Conservation (phyloP, 176 grass and related monocot genomes). For the Pharus latifolius region DNA sequence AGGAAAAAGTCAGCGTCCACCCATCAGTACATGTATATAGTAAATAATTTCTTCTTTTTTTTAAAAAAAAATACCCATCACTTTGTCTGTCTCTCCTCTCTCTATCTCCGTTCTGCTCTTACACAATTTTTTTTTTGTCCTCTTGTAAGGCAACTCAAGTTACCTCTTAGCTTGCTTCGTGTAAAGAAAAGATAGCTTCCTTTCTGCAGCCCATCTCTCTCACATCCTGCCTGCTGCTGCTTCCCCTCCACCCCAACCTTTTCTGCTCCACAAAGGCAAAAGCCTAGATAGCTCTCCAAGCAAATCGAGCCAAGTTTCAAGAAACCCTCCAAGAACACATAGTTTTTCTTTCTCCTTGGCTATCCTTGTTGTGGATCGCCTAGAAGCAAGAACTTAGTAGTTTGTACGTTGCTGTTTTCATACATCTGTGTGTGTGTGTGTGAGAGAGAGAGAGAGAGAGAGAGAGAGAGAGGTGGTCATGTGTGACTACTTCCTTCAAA, state of each 20-base stretch:
- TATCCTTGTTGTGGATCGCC: not conserved
- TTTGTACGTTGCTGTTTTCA: not conserved
- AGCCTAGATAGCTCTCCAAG: conserved; percentile 17
- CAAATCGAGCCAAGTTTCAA: conserved; percentile 16
- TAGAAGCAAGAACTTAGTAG: not conserved
- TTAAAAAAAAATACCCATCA: not conserved
- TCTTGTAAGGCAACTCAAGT: conserved; percentile 51
- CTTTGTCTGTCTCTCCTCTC: conserved; percentile 11
- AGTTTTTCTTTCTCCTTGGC: not conserved
- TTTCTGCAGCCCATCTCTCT: conserved; percentile 28
- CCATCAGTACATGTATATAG: conserved; percentile 5
- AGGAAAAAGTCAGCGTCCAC: conserved; percentile 47
- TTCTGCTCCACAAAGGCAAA: conserved; percentile 32
- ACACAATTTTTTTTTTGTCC: conserved; percentile 58
- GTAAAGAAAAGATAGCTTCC: conserved; percentile 31
- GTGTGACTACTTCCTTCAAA: conserved; percentile 54
- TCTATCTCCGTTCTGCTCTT: not conserved
- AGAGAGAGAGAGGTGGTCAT: conserved; percentile 9
- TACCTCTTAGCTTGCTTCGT: conserved; percentile 45
- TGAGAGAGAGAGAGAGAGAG: not conserved
- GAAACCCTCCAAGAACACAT: not conserved
- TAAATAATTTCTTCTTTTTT: not conserved
- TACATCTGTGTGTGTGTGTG: too few species aligned
- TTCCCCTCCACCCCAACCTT: conserved; percentile 48
- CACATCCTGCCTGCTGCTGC: too few species aligned